Conservation (phyloP, 768 basidiomycete species). For the Mycena maculata region DNA sequence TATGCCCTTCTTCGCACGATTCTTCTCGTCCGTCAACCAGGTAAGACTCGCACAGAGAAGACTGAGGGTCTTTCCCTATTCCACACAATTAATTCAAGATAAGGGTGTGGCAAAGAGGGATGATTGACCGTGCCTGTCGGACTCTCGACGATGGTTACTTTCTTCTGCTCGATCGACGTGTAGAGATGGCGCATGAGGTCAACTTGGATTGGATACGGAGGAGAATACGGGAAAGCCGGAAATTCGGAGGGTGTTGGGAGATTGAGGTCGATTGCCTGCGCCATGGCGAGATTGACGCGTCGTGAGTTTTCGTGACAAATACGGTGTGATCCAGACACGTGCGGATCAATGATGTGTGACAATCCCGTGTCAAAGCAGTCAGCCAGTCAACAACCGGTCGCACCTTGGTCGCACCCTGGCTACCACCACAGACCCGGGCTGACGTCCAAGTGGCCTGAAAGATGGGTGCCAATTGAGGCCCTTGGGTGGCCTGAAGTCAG, state of each 20-base stretch:
- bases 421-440: too few relatives aligned
- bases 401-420: too few relatives aligned
- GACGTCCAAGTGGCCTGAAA: too few relatives aligned
- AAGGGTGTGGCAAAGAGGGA: background rate
- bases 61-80: slow-evolving; percentile 89
- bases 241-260: slow-evolving; percentile 77
- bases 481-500: too few relatives aligned
- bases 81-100: background rate
- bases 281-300: slow-evolving; percentile 18
- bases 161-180: slow-evolving; percentile 75
- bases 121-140: slow-evolving; percentile 86
- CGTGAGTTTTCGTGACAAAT: background rate
- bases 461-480: too few relatives aligned
- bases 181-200: slow-evolving; percentile 93
- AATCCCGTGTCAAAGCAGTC: too few relatives aligned
- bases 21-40: slow-evolving; percentile 79
- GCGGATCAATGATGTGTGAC: too few relatives aligned
- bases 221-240: slow-evolving; percentile 83
- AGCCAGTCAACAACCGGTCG: too few relatives aligned
- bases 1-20: slow-evolving; percentile 75
- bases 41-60: slow-evolving; percentile 80
- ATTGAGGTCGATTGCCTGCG: slow-evolving; percentile 40
- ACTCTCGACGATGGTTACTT: slow-evolving; percentile 87
- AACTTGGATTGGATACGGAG: slow-evolving; percentile 87
- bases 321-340: too few relatives aligned